These are phyloP conservation scores for Ceriops tagal DNA, from an alignment of 345 rosid genomes.

Conservation along the genomic window DNA sequence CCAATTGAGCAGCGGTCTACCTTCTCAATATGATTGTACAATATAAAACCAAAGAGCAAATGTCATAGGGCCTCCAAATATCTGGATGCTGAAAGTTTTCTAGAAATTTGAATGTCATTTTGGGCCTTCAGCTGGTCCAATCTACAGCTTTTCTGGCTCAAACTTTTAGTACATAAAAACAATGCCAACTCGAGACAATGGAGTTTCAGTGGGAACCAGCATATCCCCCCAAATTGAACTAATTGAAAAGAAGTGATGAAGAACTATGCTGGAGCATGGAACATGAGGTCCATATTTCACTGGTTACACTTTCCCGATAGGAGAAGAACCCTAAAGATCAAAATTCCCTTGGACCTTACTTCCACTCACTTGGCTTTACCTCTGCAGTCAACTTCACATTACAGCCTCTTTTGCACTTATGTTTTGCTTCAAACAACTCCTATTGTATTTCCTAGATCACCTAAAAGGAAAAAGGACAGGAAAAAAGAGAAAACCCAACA, in stretches of 20 bases:
- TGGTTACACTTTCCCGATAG: conserved; percentile 46
- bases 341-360: conserved; percentile 36
- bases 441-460: not conserved
- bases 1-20: no score
- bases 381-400: conserved; percentile 1
- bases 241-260: conserved; percentile 26
- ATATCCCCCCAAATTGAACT: no score
- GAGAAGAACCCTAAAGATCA: conserved; percentile 50
- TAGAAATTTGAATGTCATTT: no score
- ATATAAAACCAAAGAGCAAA: no score
- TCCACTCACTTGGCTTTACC: conserved; percentile 12
- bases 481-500: not conserved
- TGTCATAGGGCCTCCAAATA: no score
- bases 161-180: no score
- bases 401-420: conserved; percentile 3
- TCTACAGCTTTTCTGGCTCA: no score
- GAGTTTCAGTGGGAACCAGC: no score
- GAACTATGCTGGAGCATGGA: conserved; percentile 16
- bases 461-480: not conserved
- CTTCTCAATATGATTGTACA: no score
- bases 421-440: not conserved
- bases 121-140: no score
- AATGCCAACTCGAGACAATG: no score
- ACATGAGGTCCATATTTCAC: conserved; percentile 35
- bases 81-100: no score